phyloP scores from a whole-genome alignment of 2,329 filamentous ascomycete species.

The Aureobasidium sp. region DNA sequence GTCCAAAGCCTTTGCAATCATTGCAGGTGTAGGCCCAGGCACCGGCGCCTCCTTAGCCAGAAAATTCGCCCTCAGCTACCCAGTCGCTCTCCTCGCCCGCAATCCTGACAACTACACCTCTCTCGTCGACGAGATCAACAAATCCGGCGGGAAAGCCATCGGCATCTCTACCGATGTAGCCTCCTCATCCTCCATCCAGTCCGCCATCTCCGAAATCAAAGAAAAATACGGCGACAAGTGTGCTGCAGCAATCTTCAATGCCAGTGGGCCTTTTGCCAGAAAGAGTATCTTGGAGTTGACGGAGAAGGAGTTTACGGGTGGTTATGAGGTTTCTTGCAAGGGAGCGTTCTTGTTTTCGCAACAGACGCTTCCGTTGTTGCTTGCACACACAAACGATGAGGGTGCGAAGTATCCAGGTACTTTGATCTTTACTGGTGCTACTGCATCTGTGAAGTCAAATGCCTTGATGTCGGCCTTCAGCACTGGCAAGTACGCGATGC shows the following conservation, averaged over 20 bases:
- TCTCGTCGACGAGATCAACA: constrained; percentile 63
- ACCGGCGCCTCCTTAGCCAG: constrained; percentile 57
- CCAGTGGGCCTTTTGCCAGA: constrained; percentile 50
- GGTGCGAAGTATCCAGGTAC: constrained; percentile 59
- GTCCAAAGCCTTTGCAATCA: constrained; percentile 52
- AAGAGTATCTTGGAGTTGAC: constrained; percentile 57
- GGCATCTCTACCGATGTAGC: constrained; percentile 63
- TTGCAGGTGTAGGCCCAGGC: constrained; percentile 67
- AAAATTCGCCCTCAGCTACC: constrained; percentile 57
- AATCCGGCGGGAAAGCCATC: constrained; percentile 59
- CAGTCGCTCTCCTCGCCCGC: constrained; percentile 68
- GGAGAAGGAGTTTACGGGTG: constrained; percentile 48
- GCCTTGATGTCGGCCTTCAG: constrained; percentile 66
- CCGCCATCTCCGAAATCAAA: constrained; percentile 57
- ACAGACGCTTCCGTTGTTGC: constrained; percentile 60
- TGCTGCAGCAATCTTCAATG: constrained; percentile 64
- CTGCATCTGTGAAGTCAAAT: constrained; percentile 67
- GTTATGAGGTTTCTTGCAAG: constrained; percentile 44
- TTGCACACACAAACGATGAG: constrained; percentile 48
- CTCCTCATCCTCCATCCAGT: constrained; percentile 46
- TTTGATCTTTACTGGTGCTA: constrained; percentile 80
- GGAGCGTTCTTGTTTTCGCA: constrained; percentile 75
- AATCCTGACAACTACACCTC: constrained; percentile 56
- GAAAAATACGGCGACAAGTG: constrained; percentile 45
- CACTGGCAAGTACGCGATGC: constrained; percentile 69